phyloP scores from a whole-genome alignment of 257 asterid genomes.

The Scutellaria barbata region DNA sequence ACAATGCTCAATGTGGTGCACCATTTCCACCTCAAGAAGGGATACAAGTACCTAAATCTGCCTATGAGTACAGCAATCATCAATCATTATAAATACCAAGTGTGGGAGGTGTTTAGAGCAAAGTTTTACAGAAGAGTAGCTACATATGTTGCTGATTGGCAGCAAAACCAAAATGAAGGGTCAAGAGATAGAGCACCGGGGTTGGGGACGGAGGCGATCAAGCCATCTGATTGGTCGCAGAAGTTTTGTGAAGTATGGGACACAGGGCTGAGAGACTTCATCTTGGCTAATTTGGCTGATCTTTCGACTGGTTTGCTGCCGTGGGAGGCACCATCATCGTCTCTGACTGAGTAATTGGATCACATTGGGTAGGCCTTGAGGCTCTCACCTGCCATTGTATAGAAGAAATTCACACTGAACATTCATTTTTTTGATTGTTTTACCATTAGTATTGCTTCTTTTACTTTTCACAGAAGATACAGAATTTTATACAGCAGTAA shows the following conservation, averaged over 20 bases:
- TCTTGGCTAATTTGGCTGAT: conserved; percentile 77
- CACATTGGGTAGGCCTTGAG: not conserved
- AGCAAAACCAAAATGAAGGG: conserved; percentile 79
- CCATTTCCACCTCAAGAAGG: conserved; percentile 72
- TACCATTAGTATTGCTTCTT: conserved; percentile 20
- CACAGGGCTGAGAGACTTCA: conserved; percentile 76
- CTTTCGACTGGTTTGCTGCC: conserved; percentile 71
- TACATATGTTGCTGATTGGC: conserved; percentile 89
- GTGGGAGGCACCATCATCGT: conserved; percentile 60
- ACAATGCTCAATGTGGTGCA: conserved; percentile 87
- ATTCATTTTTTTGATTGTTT: conserved; percentile 36
- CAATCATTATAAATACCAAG: conserved; percentile 90
- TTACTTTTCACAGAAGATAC: conserved; percentile 23
- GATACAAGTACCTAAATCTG: conserved; percentile 64
- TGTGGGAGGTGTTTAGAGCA: conserved; percentile 85
- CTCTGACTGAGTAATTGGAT: conserved; percentile 16
- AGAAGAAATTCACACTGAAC: conserved; percentile 30
- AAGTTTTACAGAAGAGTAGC: conserved; percentile 90
- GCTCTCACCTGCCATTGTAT: conserved; percentile 26
- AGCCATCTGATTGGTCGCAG: conserved; percentile 80
- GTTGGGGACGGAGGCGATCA: conserved; percentile 85
- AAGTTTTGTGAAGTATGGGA: conserved; percentile 92
- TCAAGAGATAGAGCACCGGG: conserved; percentile 93
- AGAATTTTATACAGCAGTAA: conserved; percentile 23
- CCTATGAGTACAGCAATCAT: conserved; percentile 64